A percentile compares a stretch with the other conserved stretches of the same genome.
Conservation (phyloP, 768 basidiomycete species). For the Leccinum uliginosum region DNA sequence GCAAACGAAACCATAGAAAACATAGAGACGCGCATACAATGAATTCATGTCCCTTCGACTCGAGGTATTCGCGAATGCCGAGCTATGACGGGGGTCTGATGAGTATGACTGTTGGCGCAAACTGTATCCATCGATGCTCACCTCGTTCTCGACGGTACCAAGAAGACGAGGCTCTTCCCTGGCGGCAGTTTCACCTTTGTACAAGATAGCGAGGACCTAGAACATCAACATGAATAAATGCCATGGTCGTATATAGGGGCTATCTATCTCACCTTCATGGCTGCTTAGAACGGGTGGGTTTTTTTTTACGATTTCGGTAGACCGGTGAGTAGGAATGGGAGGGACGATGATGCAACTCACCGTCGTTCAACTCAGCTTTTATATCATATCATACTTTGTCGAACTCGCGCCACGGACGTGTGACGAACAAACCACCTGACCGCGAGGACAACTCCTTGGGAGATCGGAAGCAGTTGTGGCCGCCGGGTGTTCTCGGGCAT, state of each 20-base stretch:
- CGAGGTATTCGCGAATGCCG: conserved; percentile 66
- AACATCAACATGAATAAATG: not conserved
- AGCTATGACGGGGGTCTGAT: conserved; percentile 41
- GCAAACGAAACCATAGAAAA: not conserved
- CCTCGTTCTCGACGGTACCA: conserved; percentile 79
- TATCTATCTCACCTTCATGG: conserved; percentile 40
- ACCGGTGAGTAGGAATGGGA: conserved; percentile 8
- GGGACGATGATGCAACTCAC: not conserved
- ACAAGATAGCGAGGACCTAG: conserved; percentile 72
- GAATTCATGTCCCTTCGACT: conserved; percentile 68
- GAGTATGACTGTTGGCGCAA: not conserved
- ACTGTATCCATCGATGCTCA: conserved; percentile 20
- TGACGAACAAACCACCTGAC: not conserved
- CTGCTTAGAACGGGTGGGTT: conserved; percentile 2
- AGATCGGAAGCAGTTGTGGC: not conserved
- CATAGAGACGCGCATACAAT: conserved; percentile 41
- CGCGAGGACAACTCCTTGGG: not conserved
- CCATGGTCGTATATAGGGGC: not conserved
- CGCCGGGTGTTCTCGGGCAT: conserved; percentile 9
- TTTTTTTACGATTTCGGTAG: not conserved
- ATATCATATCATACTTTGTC: conserved; percentile 12
- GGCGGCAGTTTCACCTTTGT: conserved; percentile 64
- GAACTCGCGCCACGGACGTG: not conserved
- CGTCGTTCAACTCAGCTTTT: conserved; percentile 9
- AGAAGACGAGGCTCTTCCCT: conserved; percentile 68